Base-by-base conservation (phyloP, 2,329 filamentous ascomycete species). In the Pseudocercospora fijiensis region DNA sequence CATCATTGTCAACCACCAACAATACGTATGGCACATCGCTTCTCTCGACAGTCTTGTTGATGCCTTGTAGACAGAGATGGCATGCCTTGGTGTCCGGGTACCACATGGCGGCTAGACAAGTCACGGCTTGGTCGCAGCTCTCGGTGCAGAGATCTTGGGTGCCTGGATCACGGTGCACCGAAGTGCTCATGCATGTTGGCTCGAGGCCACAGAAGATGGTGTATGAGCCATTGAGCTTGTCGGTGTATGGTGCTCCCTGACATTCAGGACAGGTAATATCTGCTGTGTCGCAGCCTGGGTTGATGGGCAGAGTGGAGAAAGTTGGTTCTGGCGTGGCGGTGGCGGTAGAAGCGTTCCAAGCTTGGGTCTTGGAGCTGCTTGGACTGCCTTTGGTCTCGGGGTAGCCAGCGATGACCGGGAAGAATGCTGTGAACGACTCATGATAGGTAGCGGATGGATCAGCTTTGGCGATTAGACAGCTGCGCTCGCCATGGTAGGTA, bases 381-480 rank as follows among this genome's bases (percentile, higher is more conserved):
- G 33, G 7, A 8, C 53, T 22, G 49, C 30, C 18, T 49, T 22
- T 27, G 30, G 47, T 24, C 60, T 51, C 9, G 61, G 20, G 45
- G 53, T 52, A 8, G 51, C 28, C 56, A 11, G 60, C 66, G n/a
- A 58, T 20, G 11, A 73, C 62, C 1, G 71, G 71, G 51, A 72
- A 43, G 65, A 73, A 73, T 13, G 69, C 71, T 4, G 68, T 71
- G 47, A 70, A 71, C 2, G 68, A 69, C 9, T 57, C 58, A 24
- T 68, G 58, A 10, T 57, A 47, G 7, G 56, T 65, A 61, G 37
- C 64, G 63, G 33, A 68, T 55, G 56, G 67, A 8, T 61, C 47
- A 11, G 66, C 68, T 43, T 66, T 70, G 20, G 70, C 71, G 49
- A 73, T 66, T 58, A 69, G 64, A 58, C 71, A 73, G 57, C 60